phyloP scores from a whole-genome alignment of 2,329 filamentous ascomycete species.

The Lasiodiplodia theobromae region DNA sequence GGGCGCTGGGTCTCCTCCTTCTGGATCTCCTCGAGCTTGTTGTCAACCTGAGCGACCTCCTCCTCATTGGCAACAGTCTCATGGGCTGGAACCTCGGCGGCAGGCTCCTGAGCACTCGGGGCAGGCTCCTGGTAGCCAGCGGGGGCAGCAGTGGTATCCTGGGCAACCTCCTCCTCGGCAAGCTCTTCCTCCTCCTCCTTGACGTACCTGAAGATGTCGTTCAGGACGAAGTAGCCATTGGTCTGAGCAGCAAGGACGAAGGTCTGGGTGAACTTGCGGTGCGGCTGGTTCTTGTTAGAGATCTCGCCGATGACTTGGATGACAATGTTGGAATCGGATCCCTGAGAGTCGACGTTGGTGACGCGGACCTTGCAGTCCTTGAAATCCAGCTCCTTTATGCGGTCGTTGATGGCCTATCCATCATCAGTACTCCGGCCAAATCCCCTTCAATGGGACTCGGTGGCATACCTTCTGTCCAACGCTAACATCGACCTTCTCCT shows the following conservation, averaged over 20 bases:
- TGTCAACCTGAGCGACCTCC: conserved; percentile 63
- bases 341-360: conserved; percentile 96
- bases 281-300: conserved; percentile 88
- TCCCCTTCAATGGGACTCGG: not conserved
- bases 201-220: conserved; percentile 96
- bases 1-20: conserved; percentile 38
- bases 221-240: conserved; percentile 96
- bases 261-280: conserved; percentile 96
- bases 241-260: conserved; percentile 96
- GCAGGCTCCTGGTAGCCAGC: conserved; percentile 52
- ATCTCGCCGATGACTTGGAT: conserved; percentile 98
- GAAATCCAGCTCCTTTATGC: conserved; percentile 91
- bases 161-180: conserved; percentile 47
- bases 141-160: conserved; percentile 43
- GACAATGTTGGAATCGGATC: conserved; percentile 90
- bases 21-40: conserved; percentile 74
- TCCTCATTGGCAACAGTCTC: conserved; percentile 53
- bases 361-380: conserved; percentile 98
- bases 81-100: conserved; percentile 42
- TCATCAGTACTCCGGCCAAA: not conserved
- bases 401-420: conserved; percentile 83
- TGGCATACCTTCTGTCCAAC: conserved; percentile 81
- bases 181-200: conserved; percentile 80
- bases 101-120: conserved; percentile 43
- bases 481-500: conserved; percentile 84